Percentiles rank a stretch among this genome's conserved stretches.
Conservation (phyloP, 108 stramenopile genomes). For the Stephanodiscus minutulus region DNA sequence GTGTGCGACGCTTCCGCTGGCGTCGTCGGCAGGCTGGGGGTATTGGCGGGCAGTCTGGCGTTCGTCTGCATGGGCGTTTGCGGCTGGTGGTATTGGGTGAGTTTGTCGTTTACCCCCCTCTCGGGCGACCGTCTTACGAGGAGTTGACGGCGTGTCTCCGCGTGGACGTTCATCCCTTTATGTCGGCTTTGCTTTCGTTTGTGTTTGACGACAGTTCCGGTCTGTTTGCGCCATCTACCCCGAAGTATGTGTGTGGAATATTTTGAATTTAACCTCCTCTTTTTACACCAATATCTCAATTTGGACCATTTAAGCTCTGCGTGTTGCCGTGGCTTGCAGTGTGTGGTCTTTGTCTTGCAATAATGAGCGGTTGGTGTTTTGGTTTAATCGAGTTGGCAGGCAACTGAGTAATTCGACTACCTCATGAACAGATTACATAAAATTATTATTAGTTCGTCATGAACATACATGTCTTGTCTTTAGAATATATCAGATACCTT, state of each 20-base stretch:
- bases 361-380: conserved; percentile 72
- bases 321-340: conserved; percentile 64
- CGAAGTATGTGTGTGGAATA: neutral
- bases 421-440: too few species aligned
- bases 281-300: neutral
- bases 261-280: neutral
- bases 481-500: too few species aligned
- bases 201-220: neutral
- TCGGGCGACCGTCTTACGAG: too few species aligned
- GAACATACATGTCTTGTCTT: too few species aligned
- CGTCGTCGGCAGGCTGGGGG: conserved; percentile 44
- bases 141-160: too few species aligned
- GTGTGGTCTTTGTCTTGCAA: conserved; percentile 47
- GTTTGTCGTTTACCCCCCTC: conserved; percentile 3
- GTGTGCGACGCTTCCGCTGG: conserved; percentile 37
- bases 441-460: too few species aligned
- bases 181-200: neutral
- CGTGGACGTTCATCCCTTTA: neutral
- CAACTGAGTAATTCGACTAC: conserved; percentile 42
- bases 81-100: conserved; percentile 51
- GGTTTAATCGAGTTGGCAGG: conserved; percentile 85
- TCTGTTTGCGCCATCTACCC: too few species aligned
- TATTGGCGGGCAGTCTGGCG: conserved; percentile 30
- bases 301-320: conserved; percentile 41
- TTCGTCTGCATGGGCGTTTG: conserved; percentile 35